Percentiles rank a stretch among this genome's conserved stretches.
phyloP scores from a whole-genome alignment of 2,329 filamentous ascomycete genomes.

The Colletotrichum graminicola region DNA sequence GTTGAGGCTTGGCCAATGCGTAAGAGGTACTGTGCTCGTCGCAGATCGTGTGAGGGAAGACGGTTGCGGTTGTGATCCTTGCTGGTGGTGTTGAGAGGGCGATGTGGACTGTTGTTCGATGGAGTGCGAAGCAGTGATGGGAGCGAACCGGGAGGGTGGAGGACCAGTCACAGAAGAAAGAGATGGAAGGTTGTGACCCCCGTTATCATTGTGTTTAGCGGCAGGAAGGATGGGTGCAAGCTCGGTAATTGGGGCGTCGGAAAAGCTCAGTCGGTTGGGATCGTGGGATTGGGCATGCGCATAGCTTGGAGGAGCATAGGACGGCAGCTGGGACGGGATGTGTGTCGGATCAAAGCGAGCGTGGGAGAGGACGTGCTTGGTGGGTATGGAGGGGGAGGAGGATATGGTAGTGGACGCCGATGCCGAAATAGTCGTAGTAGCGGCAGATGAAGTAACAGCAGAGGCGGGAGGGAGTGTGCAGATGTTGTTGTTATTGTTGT shows the following conservation, averaged over 20 bases:
- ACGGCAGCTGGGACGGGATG: constrained; percentile 47
- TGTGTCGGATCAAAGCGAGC: constrained; percentile 43
- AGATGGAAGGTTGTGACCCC: constrained; percentile 55
- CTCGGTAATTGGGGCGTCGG: constrained; percentile 53
- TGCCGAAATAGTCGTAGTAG: constrained; percentile 19
- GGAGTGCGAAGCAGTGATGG: constrained; percentile 41
- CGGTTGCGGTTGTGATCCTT: constrained; percentile 21
- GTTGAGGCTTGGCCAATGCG: constrained; percentile 63
- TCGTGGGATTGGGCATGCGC: constrained; percentile 51
- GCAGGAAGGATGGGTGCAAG: constrained; percentile 58
- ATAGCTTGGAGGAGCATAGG: constrained; percentile 55
- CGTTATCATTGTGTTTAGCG: constrained; percentile 45
- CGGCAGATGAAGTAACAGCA: not conserved
- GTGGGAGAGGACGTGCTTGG: constrained; percentile 37
- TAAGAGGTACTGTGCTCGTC: constrained; percentile 47
- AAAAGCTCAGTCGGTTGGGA: constrained; percentile 48
- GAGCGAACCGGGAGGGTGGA: constrained; percentile 44
- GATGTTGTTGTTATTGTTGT: constrained; percentile 6
- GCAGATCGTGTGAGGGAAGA: constrained; percentile 43
- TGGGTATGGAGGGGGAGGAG: constrained; percentile 15
- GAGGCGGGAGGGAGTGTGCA: constrained; percentile 20
- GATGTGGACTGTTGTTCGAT: constrained; percentile 16
- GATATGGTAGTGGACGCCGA: constrained; percentile 25
- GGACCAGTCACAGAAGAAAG: constrained; percentile 56
- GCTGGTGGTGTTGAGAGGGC: constrained; percentile 40